Percentiles rank a stretch among this genome's conserved stretches.
phyloP scores from a whole-genome alignment of 2,329 filamentous ascomycete species.

The Aspergillus viridinutans region DNA sequence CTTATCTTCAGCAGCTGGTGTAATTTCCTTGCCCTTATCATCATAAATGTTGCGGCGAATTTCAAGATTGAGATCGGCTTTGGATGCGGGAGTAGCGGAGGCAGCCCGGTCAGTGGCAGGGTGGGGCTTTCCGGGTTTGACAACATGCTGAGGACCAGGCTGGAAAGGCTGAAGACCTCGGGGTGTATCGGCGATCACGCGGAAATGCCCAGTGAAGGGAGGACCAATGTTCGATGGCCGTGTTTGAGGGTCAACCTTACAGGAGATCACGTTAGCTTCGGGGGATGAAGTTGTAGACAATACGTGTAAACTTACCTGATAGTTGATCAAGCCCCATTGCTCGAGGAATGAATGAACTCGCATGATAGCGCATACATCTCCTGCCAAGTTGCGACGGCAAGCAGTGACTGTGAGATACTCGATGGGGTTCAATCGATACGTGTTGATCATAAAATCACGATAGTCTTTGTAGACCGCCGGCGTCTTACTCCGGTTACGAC shows the following conservation, averaged over 20 bases:
- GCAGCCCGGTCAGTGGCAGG: conserved; percentile 68
- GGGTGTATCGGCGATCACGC: conserved; percentile 91
- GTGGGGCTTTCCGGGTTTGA: conserved; percentile 58
- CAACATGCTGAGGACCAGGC: conserved; percentile 71
- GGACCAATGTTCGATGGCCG: conserved; percentile 92
- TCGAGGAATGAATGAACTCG: conserved; percentile 95
- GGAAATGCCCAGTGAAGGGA: conserved; percentile 96
- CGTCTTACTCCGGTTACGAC: conserved; percentile 95
- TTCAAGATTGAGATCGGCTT: conserved; percentile 84
- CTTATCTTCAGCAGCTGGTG: conserved; percentile 63
- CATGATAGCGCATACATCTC: conserved; percentile 99
- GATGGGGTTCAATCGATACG: conserved; percentile 89
- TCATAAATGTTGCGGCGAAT: conserved; percentile 95
- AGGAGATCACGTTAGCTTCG: conserved; percentile 8
- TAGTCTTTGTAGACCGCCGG: conserved; percentile 98
- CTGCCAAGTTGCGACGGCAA: conserved; percentile 88
- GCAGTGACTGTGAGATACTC: conserved; percentile 97
- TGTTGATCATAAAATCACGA: conserved; percentile 99
- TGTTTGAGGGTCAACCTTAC: conserved; percentile 89
- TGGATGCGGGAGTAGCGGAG: conserved; percentile 60
- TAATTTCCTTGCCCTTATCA: conserved; percentile 79
- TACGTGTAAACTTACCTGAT: conserved; percentile 66
- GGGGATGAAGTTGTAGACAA: background rate
- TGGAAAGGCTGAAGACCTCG: conserved; percentile 93
- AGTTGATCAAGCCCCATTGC: conserved; percentile 98